Base-by-base conservation (phyloP, 2,329 filamentous ascomycete species). In the Penicillium sclerotiorum region DNA sequence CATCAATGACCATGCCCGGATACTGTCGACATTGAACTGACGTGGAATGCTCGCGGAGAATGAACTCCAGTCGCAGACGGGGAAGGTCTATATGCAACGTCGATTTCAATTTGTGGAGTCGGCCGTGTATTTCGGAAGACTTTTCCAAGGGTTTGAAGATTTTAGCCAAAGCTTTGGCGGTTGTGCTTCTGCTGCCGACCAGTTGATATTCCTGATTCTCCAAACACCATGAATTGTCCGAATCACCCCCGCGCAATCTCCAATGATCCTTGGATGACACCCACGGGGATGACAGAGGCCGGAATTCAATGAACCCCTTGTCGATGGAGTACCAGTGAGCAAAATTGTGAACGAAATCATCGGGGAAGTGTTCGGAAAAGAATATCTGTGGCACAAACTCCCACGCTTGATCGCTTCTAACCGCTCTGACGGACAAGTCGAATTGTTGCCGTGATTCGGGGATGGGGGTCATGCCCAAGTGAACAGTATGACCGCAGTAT, bases 1-100 rank as follows among this genome's bases (percentile, higher is more conserved):
- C 12, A 53, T 83, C 79, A 2, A 86, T 57, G 0, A 59, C 53
- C 74, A 82, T 80, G 1, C 75, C 78, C 0, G 72, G 69, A 49
- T 78, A 80, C 47, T 84, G 74, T 5, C 71, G 73, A 1, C 77
- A 83, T n/a, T 58, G 46, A 2, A 84, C 52, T 0, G 36, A 35
- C 0, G 55, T 43, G 0, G 60, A 55, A 0, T 65, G 61, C 2
- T 49, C 12, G 1, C 57, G 53, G 1, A 80, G 45, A 7, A 50
- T 59, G 49, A 85, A 86, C 0, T 71, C 68, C 0, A 84, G 63
- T 4, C 74, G 70, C 0, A 82, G 61, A 2, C 76, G 67, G 0
- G 80, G 78, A 0, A 85, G 17, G 3, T 9, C 13, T 13, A 36
- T 36, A 20, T 36, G n/a, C 33, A 36, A 3, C n/a, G n/a, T 36